Evolutionary conservation across 1,284 basidiomycete genomes (phyloP).

Genomic region (Rhodotorula sp.): DNA sequence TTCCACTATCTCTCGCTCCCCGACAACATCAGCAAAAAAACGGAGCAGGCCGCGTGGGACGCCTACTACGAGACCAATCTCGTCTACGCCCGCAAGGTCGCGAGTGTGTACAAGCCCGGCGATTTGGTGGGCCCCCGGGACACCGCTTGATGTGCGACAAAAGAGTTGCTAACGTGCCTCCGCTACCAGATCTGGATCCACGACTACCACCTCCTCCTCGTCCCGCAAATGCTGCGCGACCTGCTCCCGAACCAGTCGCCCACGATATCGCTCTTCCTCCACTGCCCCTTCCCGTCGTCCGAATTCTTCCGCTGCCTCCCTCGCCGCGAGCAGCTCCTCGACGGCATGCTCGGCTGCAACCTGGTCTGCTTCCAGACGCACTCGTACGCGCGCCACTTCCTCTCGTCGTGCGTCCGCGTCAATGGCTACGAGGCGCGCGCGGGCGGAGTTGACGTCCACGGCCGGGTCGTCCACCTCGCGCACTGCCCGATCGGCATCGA

Average conservation of each 20-base stretch:
- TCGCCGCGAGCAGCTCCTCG: slow-evolving; percentile 87
- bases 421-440: slow-evolving; percentile 88
- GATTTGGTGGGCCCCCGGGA: slow-evolving; percentile 60
- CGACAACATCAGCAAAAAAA: slow-evolving; percentile 59
- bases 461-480: slow-evolving; percentile 77
- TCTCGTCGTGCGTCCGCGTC: slow-evolving; percentile 90
- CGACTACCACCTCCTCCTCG: slow-evolving; percentile 80
- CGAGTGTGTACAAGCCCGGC: slow-evolving; percentile 73
- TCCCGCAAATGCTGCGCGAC: slow-evolving; percentile 79
- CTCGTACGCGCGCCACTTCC: slow-evolving; percentile 93
- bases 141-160: slow-evolving; percentile 26
- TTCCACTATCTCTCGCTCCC: slow-evolving; percentile 88
- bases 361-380: slow-evolving; percentile 92
- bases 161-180: slow-evolving; percentile 64
- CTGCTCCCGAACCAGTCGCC: slow-evolving; percentile 68
- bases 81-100: slow-evolving; percentile 77
- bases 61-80: slow-evolving; percentile 82
- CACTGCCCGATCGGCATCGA: slow-evolving; percentile 99
- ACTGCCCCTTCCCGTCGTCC: slow-evolving; percentile 94
- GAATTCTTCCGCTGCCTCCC: slow-evolving; percentile 94
- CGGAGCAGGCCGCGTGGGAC: slow-evolving; percentile 77
- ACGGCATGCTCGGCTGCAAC: slow-evolving; percentile 97
- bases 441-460: slow-evolving; percentile 81
- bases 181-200: slow-evolving; percentile 51
- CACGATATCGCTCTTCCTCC: slow-evolving; percentile 84